Conservation (phyloP, 2,329 filamentous ascomycete species). For the Epichloe hybrida region DNA sequence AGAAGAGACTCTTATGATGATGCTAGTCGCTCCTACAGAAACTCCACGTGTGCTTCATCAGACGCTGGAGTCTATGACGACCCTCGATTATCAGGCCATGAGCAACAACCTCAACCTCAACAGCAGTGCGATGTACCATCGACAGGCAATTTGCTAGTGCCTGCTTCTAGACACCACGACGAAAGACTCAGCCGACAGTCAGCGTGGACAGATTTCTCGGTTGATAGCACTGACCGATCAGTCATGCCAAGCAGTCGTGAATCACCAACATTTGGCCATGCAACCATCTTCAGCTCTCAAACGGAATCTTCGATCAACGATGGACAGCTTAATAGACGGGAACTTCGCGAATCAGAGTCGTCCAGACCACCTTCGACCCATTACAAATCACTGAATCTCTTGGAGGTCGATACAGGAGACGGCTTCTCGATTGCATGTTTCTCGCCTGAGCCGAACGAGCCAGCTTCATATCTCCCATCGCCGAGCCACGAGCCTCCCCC, state of each 20-base stretch:
- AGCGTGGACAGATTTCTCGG: conserved; percentile 47
- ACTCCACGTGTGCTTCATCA: conserved; percentile 28
- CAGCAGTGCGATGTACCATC: conserved; percentile 18
- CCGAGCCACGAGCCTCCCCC: conserved; percentile 41
- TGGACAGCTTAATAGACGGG: background rate
- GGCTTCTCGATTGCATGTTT: conserved; percentile 37
- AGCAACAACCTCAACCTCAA: conserved; percentile 11
- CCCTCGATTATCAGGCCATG: conserved; percentile 12
- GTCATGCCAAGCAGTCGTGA: conserved; percentile 16
- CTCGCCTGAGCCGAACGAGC: conserved; percentile 19
- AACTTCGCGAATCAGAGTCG: conserved; percentile 13
- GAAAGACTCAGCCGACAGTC: conserved; percentile 41
- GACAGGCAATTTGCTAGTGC: conserved; percentile 33
- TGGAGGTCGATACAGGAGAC: conserved; percentile 36
- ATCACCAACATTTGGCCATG: conserved; percentile 17
- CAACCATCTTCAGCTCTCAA: conserved; percentile 18
- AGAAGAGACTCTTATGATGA: conserved; percentile 16
- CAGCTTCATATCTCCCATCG: conserved; percentile 19
- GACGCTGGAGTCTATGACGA: conserved; percentile 19
- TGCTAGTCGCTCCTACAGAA: conserved; percentile 19
- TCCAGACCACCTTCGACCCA: conserved; percentile 14
- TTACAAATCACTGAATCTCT: conserved; percentile 27
- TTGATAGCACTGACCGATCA: conserved; percentile 36
- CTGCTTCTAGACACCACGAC: conserved; percentile 27
- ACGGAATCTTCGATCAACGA: conserved; percentile 3